Percentiles rank a stretch among this genome's conserved stretches.
phyloP scores from a whole-genome alignment of 2,329 filamentous ascomycete genomes.

The Mollisia scopiformis region DNA sequence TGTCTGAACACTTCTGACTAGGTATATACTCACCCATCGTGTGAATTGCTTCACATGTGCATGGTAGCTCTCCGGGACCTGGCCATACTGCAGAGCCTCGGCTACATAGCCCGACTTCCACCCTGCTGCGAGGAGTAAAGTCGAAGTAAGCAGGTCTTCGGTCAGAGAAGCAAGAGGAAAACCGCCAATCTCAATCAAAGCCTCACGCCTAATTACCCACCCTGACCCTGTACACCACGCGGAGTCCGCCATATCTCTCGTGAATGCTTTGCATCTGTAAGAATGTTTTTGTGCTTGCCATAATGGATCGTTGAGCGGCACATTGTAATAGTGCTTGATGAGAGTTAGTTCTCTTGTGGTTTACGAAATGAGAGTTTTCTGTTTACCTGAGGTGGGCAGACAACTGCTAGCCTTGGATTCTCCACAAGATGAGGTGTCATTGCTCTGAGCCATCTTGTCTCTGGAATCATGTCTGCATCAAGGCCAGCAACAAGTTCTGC shows the following conservation, averaged over 20 bases:
- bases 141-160: constrained; percentile 64
- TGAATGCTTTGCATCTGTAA: constrained; percentile 53
- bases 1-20: too few species aligned
- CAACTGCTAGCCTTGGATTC: constrained; percentile 59
- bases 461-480: constrained; percentile 71
- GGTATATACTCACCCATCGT: constrained; percentile 52
- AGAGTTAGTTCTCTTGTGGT: too few species aligned
- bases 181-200: constrained; percentile 62
- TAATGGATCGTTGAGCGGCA: constrained; percentile 59
- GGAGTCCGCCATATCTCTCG: constrained; percentile 49
- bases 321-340: constrained; percentile 60
- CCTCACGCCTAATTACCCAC: constrained; percentile 60
- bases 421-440: constrained; percentile 60
- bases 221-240: constrained; percentile 70
- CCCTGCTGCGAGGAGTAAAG: constrained; percentile 59
- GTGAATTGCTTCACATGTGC: constrained; percentile 60
- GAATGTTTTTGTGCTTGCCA: constrained; percentile 59
- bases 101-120: constrained; percentile 65
- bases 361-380: too few species aligned
- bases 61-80: constrained; percentile 58
- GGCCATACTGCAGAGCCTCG: constrained; percentile 62
- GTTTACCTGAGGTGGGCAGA: constrained; percentile 59
- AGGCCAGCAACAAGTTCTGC: constrained; percentile 63
- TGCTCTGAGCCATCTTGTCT: constrained; percentile 61
- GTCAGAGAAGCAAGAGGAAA: constrained; percentile 62